Base-by-base conservation (phyloP, 2,329 filamentous ascomycete species). In the Aspergillus alliaceus region DNA sequence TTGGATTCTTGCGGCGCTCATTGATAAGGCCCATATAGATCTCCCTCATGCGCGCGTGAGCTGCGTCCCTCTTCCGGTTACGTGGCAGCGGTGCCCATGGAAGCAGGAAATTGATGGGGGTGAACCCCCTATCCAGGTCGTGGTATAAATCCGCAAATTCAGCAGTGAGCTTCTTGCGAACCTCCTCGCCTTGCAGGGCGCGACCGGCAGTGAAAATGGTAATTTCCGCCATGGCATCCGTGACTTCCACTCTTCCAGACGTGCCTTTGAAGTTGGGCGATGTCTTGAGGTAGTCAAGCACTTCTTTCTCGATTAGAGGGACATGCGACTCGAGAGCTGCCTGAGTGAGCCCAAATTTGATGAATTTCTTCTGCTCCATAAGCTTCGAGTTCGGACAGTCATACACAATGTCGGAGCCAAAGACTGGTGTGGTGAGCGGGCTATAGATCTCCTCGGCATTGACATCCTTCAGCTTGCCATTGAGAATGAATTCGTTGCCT, bases 281-380 rank as follows among this genome's bases (percentile, higher is more conserved):
- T 20, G 75, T 75, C 61, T 79, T 77, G 68, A 86, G 70, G 67
- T 84, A 87, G 63, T 86, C 61, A 15, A 64, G 57, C 11, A 68
- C 83, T 63, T 85, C 80, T 61, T 90, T 86, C 75, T 96, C 91
- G 70, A 96, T 93, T 69, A 96, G 85, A 56, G 85, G 86, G 29
- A 96, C 90, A 75, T 96, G 93, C 46, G 84, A 85, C 64, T 80
- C 79, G 54, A 88, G 80, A 18, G 85, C 82, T 25, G 82, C 79
- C 60, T 82, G 77, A 2, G 84, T 87, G 58, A 88, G 79, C 29
- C 85, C 85, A 62, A 82, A 87, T 67, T 88, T 87, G 77, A 88
- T 80, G 64, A 88, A 87, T 70, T 95, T 95, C 81, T 96, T 96
- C 82, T 96, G 91, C 79, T 96, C 91, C 90, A 96, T 96, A 69